Evolutionary conservation across 2,329 filamentous ascomycete species (phyloP).

Genomic region (Verruconis gallopava): DNA sequence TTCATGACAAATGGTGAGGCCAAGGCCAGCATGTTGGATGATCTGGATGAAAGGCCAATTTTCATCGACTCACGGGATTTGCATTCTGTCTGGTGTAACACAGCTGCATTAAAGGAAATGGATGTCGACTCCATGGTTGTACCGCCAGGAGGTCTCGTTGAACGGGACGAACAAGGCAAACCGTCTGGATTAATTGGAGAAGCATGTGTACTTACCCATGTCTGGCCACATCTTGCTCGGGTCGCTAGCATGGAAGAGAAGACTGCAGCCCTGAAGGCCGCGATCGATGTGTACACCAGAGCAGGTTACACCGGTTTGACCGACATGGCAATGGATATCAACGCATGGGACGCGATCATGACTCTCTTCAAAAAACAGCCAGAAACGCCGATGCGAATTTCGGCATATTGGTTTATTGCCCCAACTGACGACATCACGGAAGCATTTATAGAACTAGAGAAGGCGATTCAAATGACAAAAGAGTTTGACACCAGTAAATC

Average conservation of each 20-base stretch:
- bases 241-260: conserved; percentile 38
- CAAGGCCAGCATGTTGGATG: conserved; percentile 38
- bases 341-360: conserved; percentile 39
- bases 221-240: conserved; percentile 41
- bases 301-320: conserved; percentile 42
- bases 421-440: conserved; percentile 34
- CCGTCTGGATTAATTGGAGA: conserved; percentile 41
- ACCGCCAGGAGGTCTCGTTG: conserved; percentile 40
- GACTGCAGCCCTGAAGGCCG: conserved; percentile 31
- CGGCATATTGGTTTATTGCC: conserved; percentile 43
- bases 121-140: conserved; percentile 33
- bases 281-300: conserved; percentile 36
- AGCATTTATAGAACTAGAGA: conserved; percentile 35
- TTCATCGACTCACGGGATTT: conserved; percentile 45
- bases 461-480: conserved; percentile 35
- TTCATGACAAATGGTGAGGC: conserved; percentile 40
- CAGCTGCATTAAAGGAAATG: conserved; percentile 38
- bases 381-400: conserved; percentile 34
- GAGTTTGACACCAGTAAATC: conserved; percentile 32
- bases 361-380: conserved; percentile 24
- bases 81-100: conserved; percentile 45
- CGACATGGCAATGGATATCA: conserved; percentile 49
- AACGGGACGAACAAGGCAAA: conserved; percentile 34
- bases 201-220: conserved; percentile 39
- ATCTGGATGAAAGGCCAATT: conserved; percentile 38